Evolutionary conservation across 441 rosid genomes (phyloP), one percentile per base, ranked within the genome.

Genomic region (Gossypium aridum): DNA sequence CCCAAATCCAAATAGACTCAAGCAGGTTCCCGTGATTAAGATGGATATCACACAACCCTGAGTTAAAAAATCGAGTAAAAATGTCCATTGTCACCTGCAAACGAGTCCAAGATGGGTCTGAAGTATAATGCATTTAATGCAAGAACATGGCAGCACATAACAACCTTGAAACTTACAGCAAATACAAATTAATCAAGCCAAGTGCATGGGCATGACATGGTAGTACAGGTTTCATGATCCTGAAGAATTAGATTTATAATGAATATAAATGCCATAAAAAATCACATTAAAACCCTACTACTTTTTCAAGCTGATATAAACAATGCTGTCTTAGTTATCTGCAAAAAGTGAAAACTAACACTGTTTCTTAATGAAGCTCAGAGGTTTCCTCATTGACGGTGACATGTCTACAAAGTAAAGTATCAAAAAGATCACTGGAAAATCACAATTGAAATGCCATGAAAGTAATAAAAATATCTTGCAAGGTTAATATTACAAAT

Each of bases 1-100:
- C 88, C 98, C 99, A 95, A 20, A 93, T 86, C 99, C 99, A 95
- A 79, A 93, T 93, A 51, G 96, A 96, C 78, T 93, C 92, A 54
- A 95, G 87, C 79, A 95, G 84, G 75, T 89, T 87, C 84, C 97
- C 97, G 73, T 95, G 99, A 80, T 95, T 93, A 80, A 95, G 82
- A 90, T 90, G 98, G 85, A 95, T 91, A 80, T 87, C 89, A 86
- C 93, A 93, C 59, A 85, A 86, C 51, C 88, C 92, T 13, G 86
- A 77, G 73, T 75, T 85, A 84, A 88, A 89, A 77, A 95, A 87
- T 59, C 64, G 86, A 73, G 85, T 77, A 23, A 89, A 73, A 64
- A 88, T 87, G 86, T 93, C 98, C 87, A 85, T 78, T 63, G 93
- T 81, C 71, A 85, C 98, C 99, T 95, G 82, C 78, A 78, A 83